Evolutionary conservation across 805 yeast genomes (phyloP).

Genomic region (Priceomyces melissophilus): DNA sequence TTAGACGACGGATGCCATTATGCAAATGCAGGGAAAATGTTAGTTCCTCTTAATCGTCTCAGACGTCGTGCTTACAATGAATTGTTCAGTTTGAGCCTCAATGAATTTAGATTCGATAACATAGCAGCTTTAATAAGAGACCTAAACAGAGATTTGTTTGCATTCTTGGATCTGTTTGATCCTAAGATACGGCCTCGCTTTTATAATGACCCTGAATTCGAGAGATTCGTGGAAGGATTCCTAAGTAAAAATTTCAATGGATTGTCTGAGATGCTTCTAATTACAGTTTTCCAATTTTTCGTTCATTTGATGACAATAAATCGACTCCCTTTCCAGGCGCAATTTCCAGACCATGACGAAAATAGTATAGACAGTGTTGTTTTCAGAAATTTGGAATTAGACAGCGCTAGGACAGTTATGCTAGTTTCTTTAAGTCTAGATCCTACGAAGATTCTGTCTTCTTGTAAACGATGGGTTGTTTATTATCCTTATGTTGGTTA

Average conservation of each 20-base stretch:
- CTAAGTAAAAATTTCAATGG: background rate
- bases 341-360: conserved; percentile 13
- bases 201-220: conserved; percentile 30
- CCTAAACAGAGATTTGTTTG: conserved; percentile 28
- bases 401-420: conserved; percentile 37
- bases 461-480: conserved; percentile 30
- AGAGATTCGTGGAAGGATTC: background rate
- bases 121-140: conserved; percentile 19
- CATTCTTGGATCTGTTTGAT: conserved; percentile 17
- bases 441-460: conserved; percentile 14
- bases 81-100: conserved; percentile 30
- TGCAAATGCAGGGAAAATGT: background rate
- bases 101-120: conserved; percentile 14
- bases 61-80: conserved; percentile 27
- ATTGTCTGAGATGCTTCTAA: conserved; percentile 14
- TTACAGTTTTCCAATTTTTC: conserved; percentile 29
- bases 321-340: conserved; percentile 26
- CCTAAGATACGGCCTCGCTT: conserved; percentile 26
- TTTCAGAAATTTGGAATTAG: conserved; percentile 28
- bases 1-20: background rate
- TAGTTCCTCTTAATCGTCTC: conserved; percentile 15
- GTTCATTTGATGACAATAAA: conserved; percentile 36
- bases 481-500: conserved; percentile 32
- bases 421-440: conserved; percentile 20
- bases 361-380: conserved; percentile 12